Evolutionary conservation across 177 flowering plant genomes (phyloP).

Genomic region (Vitis hybrid): DNA sequence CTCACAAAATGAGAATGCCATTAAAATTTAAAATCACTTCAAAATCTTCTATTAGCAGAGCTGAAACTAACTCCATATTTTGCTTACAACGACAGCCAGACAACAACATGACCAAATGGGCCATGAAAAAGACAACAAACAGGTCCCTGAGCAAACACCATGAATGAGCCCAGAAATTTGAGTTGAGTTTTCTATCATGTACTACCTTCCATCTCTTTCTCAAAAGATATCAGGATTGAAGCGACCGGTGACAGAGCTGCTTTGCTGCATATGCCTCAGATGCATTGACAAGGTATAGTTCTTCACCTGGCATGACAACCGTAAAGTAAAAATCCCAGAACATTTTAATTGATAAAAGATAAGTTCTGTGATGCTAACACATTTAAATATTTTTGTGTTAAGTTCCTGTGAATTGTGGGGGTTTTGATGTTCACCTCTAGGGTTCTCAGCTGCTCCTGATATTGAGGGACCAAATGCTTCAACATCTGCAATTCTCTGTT

Average conservation of each 20-base stretch:
- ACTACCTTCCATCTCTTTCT: neutral
- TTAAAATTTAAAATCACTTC: neutral
- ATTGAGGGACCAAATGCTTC: conserved; percentile 44
- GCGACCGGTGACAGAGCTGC: conserved; percentile 45
- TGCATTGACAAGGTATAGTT: conserved; percentile 58
- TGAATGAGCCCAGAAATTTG: neutral
- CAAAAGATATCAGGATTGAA: conserved; percentile 57
- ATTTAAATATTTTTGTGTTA: no score
- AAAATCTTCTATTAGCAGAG: neutral
- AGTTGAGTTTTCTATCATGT: no score
- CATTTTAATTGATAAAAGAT: neutral
- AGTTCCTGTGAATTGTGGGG: no score
- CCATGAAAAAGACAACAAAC: neutral
- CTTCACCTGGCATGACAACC: conserved; percentile 32
- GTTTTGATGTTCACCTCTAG: conserved; percentile 35
- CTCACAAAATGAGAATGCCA: no score
- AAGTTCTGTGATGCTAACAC: no score
- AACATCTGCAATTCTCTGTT: conserved; percentile 40
- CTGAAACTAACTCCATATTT: neutral
- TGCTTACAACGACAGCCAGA: no score
- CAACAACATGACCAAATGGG: no score
- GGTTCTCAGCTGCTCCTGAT: conserved; percentile 48
- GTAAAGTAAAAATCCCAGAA: neutral
- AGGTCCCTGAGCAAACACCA: neutral
- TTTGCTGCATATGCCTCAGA: conserved; percentile 49